Base-by-base conservation (phyloP, 176 grass and related monocot genomes). In the Rhynchospora tenuis region DNA sequence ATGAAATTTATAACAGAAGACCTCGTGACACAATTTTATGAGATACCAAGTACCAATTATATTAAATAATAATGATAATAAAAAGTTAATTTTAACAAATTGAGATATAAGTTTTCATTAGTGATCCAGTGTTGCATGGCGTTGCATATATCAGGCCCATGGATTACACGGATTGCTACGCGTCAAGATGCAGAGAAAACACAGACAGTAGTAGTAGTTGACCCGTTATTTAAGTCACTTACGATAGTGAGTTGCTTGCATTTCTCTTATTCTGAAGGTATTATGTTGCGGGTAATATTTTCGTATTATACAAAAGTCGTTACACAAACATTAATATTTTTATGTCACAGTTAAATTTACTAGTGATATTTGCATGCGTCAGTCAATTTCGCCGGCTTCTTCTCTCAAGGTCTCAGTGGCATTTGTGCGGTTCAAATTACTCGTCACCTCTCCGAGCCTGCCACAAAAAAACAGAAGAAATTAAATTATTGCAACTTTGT, bases 381-480 rank as follows among this genome's bases (percentile, higher is more conserved):
- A 64, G 80, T 82, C 80, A 82, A 82, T 64, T 82, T 82, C 43
- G 79, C 79, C 79, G 79, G 43, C 79, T 82, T 82, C 79, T 82
- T 64, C 79, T 82, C 79, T 64, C 79, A 47, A 82, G 48, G 48
- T 55, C 46, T 27, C 0, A 0, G 19, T 42, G 80, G 54, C 80
- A 82, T 52, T 82, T 67, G 80, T 82, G 80, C 80, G 60, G 80
- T 9, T 67, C 60, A 65, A 65, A 64, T 47, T 48, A 82, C 10
- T 82, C 65, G n/a, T 47, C 79, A 64, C 44, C 27, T 81, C 59
- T 62, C 33, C 14, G 59, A 17, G 43, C 59, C 45, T 27, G 0
- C 10, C 33, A 7, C 15, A 48, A 22, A 50, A 69, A 70, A 70
- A 1, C 3, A 78, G 28, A 78, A 50, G 20, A 29, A 51, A 26